Evolutionary conservation across 768 basidiomycete species (phyloP).

Genomic region (Russula lepida): DNA sequence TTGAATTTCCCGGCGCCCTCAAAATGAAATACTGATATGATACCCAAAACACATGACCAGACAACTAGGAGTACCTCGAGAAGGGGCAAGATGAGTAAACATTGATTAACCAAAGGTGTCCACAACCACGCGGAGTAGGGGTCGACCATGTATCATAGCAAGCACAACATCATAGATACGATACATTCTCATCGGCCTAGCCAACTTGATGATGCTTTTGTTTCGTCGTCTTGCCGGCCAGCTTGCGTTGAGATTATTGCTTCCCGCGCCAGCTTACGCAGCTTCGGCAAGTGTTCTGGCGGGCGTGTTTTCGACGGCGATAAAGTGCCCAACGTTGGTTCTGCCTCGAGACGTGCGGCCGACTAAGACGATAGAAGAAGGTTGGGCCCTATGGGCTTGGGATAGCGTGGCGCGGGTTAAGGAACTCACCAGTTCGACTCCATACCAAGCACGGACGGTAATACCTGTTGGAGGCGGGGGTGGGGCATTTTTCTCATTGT

Average conservation of each 20-base stretch:
- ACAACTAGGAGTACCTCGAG: neutral
- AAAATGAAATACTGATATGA: neutral
- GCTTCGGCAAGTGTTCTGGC: slow-evolving; percentile 3
- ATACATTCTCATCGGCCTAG: slow-evolving; percentile 3
- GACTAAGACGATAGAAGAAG: neutral
- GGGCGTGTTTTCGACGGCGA: slow-evolving; percentile 9
- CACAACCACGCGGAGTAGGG: neutral
- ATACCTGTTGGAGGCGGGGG: slow-evolving; percentile 42
- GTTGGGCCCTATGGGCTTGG: neutral
- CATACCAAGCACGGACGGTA: slow-evolving; percentile 71
- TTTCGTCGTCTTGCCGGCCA: neutral
- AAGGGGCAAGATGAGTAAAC: neutral
- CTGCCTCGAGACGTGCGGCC: slow-evolving; percentile 8
- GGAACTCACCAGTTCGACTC: slow-evolving; percentile 62
- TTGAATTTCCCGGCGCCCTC: neutral
- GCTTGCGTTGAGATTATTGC: neutral
- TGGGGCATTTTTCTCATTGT: slow-evolving; percentile 31
- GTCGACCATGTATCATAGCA: neutral
- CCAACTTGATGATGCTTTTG: slow-evolving; percentile 1
- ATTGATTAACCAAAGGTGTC: neutral
- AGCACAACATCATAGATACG: neutral
- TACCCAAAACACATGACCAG: neutral
- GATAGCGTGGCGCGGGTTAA: neutral
- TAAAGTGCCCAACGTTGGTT: slow-evolving; percentile 1
- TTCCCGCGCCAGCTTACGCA: slow-evolving; percentile 14